A percentile compares a stretch with the other conserved stretches of the same genome.
phyloP scores from a whole-genome alignment of 176 grass and related monocot genomes.

The Olyra latifolia region DNA sequence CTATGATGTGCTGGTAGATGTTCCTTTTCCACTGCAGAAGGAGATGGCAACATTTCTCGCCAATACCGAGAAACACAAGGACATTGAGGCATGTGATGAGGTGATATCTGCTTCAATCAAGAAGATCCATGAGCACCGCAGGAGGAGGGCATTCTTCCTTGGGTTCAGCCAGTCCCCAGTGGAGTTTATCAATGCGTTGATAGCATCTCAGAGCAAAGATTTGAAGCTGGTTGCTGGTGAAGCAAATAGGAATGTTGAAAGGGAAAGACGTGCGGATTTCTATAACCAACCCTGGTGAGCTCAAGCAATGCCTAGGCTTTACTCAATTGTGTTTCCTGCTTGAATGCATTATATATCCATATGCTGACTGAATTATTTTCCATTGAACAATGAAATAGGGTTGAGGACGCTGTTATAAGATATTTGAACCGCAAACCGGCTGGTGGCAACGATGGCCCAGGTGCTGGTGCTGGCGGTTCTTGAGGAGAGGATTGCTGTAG shows the following conservation, averaged over 20 bases:
- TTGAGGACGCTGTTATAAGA: conserved; percentile 94
- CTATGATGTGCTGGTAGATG: conserved; percentile 92
- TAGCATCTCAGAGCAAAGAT: conserved; percentile 92
- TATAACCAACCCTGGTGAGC: conserved; percentile 92
- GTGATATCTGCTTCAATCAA: conserved; percentile 92
- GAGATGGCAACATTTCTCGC: conserved; percentile 80
- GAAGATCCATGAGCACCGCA: conserved; percentile 98
- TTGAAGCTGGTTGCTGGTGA: conserved; percentile 93
- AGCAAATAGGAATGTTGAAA: conserved; percentile 77
- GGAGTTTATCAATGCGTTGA: conserved; percentile 91
- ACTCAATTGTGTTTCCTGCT: not conserved
- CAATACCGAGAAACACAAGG: conserved; percentile 92
- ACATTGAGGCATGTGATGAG: conserved; percentile 94
- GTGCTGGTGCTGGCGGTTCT: conserved; percentile 50
- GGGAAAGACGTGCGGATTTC: conserved; percentile 81
- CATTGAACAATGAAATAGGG: conserved; percentile 45
- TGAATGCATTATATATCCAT: not conserved
- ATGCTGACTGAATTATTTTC: conserved; percentile 31
- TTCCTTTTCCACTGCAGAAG: conserved; percentile 92
- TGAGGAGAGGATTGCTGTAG: conserved; percentile 31
- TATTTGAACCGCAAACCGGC: conserved; percentile 87
- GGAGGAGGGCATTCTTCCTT: conserved; percentile 93
- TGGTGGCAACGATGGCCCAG: conserved; percentile 57
- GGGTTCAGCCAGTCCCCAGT: conserved; percentile 96
- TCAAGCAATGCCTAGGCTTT: not conserved